Evolutionary conservation across 805 yeast species (phyloP), one percentile per base, ranked within the genome.

Genomic region (Zygosaccharomyces bisporus): DNA sequence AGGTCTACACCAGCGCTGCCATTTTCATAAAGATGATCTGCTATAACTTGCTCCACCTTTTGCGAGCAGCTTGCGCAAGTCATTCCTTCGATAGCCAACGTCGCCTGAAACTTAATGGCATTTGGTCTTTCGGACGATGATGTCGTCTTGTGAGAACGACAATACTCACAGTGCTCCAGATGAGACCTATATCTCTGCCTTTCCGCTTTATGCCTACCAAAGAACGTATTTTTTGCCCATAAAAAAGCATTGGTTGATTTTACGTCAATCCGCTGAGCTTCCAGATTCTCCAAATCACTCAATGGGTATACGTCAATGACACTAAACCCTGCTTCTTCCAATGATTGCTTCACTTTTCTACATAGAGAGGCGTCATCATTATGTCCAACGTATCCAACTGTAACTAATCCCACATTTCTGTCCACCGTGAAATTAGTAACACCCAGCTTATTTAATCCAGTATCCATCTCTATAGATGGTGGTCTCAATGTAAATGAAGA

Each of bases 61-160:
- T 73, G 66, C 6, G 77, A 61, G 56, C 88, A 81, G 4, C 82
- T 66, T 3, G 83, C 78, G 56, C 88, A 81, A 2, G 86, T 76
- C 88, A 83, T 81, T 2, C 86, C 88, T 8, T 73, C 73, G 40
- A 83, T 68, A 6, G 80, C 66, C 43, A 77, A 73, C 1, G 76
- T 73, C 0, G 83, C 86, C 38, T 77, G 58, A 47, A 63, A 74
- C 8, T 16, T 24, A 6, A 25, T 31, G n/a, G 20, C 24, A 6
- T 27, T 33, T 5, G 19, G 16, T 12, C 6, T 34, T 12, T 25
- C 32, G 3, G 29, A n/a, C 17, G 12, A 4, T 4, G 21, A 2
- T 4, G n/a, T 23, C 12, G 18, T 16, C 13, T 18, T 29, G 25
- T 46, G 44, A 17, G 61, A 61, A 41, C 65, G 64, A 54, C 82